Evolutionary conservation across 2,329 filamentous ascomycete species (phyloP).

Genomic region (Sporothrix curviconia): DNA sequence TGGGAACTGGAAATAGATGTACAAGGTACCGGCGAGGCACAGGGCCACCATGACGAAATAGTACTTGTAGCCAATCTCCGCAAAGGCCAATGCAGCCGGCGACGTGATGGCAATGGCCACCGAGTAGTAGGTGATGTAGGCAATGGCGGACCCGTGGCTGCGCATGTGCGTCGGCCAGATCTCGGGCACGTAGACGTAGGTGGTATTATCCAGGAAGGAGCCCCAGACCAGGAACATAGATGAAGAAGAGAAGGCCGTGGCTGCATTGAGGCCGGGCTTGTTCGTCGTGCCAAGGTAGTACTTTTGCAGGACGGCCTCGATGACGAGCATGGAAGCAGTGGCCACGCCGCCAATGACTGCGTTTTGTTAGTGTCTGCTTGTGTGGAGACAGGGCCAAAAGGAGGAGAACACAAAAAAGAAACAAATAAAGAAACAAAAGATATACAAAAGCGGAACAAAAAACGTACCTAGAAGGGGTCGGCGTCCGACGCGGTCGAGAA

Average conservation of each 20-base stretch:
- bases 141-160: slow-evolving; percentile 1
- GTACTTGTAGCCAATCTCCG: neutral
- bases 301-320: neutral
- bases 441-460: too few relatives aligned
- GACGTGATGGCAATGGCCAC: neutral
- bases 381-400: too few relatives aligned
- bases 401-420: too few relatives aligned
- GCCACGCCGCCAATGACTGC: too few relatives aligned
- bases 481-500: neutral
- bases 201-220: neutral
- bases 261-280: neutral
- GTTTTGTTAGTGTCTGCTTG: too few relatives aligned
- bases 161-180: slow-evolving; percentile 5
- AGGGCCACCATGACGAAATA: neutral
- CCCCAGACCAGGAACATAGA: neutral
- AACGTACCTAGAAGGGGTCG: neutral
- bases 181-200: slow-evolving; percentile 5
- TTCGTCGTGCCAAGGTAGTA: neutral
- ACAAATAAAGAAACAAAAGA: too few relatives aligned
- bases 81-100: neutral
- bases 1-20: neutral
- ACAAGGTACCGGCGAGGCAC: neutral
- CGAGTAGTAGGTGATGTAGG: slow-evolving; percentile 20
- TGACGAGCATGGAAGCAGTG: slow-evolving; percentile 4
- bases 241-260: neutral